Percentiles rank a stretch among this genome's conserved stretches.
Evolutionary conservation across 2,329 filamentous ascomycete genomes (phyloP).

Genomic region (Colletotrichum nymphaeae): DNA sequence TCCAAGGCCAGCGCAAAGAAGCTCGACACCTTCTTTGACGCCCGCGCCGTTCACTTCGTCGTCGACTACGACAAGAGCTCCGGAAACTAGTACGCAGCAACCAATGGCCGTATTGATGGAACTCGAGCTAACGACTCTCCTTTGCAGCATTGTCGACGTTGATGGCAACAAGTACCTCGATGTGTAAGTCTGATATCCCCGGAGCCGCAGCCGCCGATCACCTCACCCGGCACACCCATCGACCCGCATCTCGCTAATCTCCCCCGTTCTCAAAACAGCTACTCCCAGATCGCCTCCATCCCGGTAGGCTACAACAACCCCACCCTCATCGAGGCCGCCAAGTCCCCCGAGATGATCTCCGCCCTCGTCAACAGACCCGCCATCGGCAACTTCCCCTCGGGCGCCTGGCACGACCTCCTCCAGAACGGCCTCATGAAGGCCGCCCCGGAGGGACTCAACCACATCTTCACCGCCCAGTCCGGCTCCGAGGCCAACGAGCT

Average conservation of each 20-base stretch:
- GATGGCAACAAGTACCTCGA: constrained; percentile 62
- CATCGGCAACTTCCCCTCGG: constrained; percentile 82
- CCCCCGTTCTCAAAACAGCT: constrained; percentile 53
- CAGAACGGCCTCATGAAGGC: constrained; percentile 77
- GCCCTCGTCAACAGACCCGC: constrained; percentile 84
- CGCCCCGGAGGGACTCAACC: constrained; percentile 79
- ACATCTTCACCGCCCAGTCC: constrained; percentile 84
- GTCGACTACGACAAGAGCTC: constrained; percentile 63
- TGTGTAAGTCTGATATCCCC: constrained; percentile 49
- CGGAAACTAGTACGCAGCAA: constrained; percentile 57
- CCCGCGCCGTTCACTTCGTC: constrained; percentile 63
- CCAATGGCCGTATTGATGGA: neutral
- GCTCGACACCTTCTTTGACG: constrained; percentile 62
- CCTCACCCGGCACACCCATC: neutral
- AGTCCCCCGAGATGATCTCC: constrained; percentile 77
- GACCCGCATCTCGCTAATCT: constrained; percentile 20
- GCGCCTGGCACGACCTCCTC: constrained; percentile 79
- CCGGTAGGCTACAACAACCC: constrained; percentile 87
- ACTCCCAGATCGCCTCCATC: constrained; percentile 87
- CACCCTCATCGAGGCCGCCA: constrained; percentile 71
- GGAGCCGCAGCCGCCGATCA: constrained; percentile 12
- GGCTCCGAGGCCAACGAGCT: constrained; percentile 88
- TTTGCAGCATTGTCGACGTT: constrained; percentile 55
- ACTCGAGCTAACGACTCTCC: neutral
- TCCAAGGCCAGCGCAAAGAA: constrained; percentile 53